phyloP scores from a whole-genome alignment of 2,329 filamentous ascomycete species.

The Ascochyta pisi region DNA sequence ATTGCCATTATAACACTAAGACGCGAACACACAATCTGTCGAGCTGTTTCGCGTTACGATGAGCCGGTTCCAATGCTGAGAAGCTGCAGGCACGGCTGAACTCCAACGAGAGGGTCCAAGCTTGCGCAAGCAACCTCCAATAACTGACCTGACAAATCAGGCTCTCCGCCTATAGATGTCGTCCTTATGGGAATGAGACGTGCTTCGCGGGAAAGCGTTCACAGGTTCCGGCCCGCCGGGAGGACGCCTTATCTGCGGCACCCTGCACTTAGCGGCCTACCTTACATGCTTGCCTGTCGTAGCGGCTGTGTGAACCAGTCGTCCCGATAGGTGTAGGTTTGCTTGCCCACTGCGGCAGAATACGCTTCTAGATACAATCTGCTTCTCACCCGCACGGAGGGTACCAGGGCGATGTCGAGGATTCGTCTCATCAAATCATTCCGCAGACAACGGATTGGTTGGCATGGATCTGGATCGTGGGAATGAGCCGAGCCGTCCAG shows the following conservation, averaged over 20 bases:
- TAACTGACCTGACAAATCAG: not conserved
- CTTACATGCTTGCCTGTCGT: not conserved
- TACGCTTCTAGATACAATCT: not conserved
- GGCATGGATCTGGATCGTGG: not conserved
- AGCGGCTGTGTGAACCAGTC: not conserved
- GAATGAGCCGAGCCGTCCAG: not conserved
- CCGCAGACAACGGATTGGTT: not conserved
- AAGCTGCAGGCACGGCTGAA: not conserved
- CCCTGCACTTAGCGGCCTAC: not conserved
- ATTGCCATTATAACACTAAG: slow-evolving; percentile 9
- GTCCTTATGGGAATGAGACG: not conserved
- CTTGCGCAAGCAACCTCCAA: not conserved
- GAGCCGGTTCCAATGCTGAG: not conserved
- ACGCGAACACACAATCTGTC: not conserved
- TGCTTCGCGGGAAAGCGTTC: not conserved
- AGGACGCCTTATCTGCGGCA: not conserved
- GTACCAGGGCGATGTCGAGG: not conserved
- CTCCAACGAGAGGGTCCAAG: not conserved
- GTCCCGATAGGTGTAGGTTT: not conserved
- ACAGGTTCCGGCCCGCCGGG: not conserved
- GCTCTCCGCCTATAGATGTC: not conserved
- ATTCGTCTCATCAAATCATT: not conserved
- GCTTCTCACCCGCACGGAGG: not conserved
- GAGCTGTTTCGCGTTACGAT: slow-evolving; percentile 1
- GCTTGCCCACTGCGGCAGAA: not conserved